Percentiles rank a stretch among this genome's conserved stretches.
These are phyloP conservation scores for Hsuehochloa calcarea DNA, from an alignment of 176 grass and related monocot genomes.

Conservation along the genomic window DNA sequence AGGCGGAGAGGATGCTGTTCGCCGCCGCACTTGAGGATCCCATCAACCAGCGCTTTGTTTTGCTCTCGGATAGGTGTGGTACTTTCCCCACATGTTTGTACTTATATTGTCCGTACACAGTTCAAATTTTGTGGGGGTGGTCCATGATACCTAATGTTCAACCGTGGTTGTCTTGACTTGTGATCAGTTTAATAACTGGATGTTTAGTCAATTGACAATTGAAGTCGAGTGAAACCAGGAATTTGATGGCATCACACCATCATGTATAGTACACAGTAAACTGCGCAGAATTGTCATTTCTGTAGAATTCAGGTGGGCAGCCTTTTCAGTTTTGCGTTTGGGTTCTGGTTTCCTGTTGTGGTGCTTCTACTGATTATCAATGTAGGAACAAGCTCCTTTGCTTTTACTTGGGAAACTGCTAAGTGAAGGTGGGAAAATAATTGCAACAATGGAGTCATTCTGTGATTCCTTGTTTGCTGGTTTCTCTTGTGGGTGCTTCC, in stretches of 20 bases:
- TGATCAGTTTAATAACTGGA: not conserved
- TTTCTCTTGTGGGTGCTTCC: not conserved
- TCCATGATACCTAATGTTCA: not conserved
- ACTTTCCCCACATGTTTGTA: not conserved
- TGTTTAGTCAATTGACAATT: not conserved
- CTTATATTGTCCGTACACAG: not conserved
- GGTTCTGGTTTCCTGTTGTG: not conserved
- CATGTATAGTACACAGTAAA: not conserved
- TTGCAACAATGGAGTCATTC: not conserved
- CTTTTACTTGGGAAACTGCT: too few species aligned
- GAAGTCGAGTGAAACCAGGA: not conserved
- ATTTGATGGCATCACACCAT: not conserved
- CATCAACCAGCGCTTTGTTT: conserved; percentile 71
- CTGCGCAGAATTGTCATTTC: too few species aligned
- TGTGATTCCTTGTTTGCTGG: not conserved
- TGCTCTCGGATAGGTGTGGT: conserved; percentile 85
- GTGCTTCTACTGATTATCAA: not conserved
- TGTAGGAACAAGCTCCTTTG: too few species aligned
- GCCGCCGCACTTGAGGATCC: conserved; percentile 74
- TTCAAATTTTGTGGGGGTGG: conserved; percentile 4
- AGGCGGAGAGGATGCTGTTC: conserved; percentile 79
- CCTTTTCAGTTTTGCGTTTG: not conserved
- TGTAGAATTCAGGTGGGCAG: not conserved
- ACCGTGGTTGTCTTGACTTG: not conserved
- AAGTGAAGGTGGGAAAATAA: not conserved